Evolutionary conservation across 1,284 basidiomycete genomes (phyloP), one percentile per base, ranked within the genome.

Genomic region (Neolentinus lepideus): DNA sequence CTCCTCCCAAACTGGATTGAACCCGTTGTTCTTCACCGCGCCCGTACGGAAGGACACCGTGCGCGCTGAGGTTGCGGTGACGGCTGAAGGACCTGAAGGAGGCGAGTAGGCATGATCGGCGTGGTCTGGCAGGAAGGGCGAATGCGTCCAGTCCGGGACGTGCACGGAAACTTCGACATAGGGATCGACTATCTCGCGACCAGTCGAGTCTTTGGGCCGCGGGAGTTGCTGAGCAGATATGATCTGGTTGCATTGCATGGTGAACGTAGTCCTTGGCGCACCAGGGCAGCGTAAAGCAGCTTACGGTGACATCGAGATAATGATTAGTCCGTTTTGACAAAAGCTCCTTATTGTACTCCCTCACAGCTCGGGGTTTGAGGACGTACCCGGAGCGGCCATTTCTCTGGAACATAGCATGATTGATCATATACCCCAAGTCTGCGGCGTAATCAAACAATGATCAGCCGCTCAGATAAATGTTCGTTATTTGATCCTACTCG

Each of bases 211-310:
- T 56, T 84, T 84, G 1, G 84, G 83, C 0, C 85, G 77, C 0
- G 94, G 95, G 0, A 98, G 81, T 65, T 96, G 93, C 69, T 98
- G 95, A 0, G 92, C 96, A 2, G 95, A 98, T 59, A 99, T 88
- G 62, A 98, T 76, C 80, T 88, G 46, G 24, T 51, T 56, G 29
- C 47, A 53, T 33, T 22, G 25, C 12, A 47, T 6, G 21, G 54
- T 45, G 36, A 52, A 11, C 50, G 21, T 14, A 54, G 35, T 4
- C 24, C 16, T 24, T 12, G 35, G 21, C 31, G n/a, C n/a, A n/a
- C n/a, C 33, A 45, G 29, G 36, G 43, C 51, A 55, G 52, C 51
- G 16, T 9, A 19, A 22, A 38, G 16, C 25, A 26, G 59, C 73
- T 56, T 52, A 83, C 85, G 2, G 80, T 86, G 57, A 93, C 68